These are phyloP conservation scores for Sutorius eximius DNA, from an alignment of 1,284 basidiomycete species.

Conservation along the genomic window DNA sequence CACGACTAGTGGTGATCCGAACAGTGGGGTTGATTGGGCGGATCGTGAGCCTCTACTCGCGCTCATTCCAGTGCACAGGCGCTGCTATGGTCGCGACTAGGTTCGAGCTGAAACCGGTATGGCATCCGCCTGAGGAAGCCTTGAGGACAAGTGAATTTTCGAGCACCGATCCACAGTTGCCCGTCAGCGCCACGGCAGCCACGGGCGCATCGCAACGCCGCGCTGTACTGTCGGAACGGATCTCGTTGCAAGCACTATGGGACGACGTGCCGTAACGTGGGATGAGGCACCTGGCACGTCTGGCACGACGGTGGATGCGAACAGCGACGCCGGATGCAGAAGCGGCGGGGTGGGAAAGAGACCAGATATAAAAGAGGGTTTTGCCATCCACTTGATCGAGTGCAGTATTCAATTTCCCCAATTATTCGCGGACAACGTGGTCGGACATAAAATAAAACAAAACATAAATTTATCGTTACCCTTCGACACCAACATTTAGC, in stretches of 20 bases:
- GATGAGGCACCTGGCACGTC: background rate
- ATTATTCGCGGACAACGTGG: slow-evolving; percentile 11
- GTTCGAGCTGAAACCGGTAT: background rate
- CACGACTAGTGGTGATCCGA: background rate
- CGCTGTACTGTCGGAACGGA: slow-evolving; percentile 1
- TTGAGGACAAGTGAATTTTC: background rate
- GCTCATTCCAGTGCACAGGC: background rate
- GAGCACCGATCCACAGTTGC: background rate
- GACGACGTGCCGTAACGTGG: background rate
- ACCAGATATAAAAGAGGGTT: too few relatives aligned
- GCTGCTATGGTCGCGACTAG: background rate
- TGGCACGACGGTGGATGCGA: background rate
- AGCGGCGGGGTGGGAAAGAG: too few relatives aligned
- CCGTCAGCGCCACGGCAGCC: background rate
- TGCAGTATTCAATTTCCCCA: slow-evolving; percentile 22
- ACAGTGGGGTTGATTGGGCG: background rate
- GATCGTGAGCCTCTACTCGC: background rate
- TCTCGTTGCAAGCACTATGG: background rate
- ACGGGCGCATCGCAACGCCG: background rate
- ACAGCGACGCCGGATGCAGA: background rate
- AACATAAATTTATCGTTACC: slow-evolving; percentile 11
- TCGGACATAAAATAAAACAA: slow-evolving; percentile 15
- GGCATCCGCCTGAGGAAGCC: too few relatives aligned
- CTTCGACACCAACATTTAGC: slow-evolving; percentile 7
- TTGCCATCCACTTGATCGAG: background rate